A percentile compares a stretch with the other conserved stretches of the same genome.
Conservation (phyloP, 331 rosid genomes). For the Cydonia oblonga region DNA sequence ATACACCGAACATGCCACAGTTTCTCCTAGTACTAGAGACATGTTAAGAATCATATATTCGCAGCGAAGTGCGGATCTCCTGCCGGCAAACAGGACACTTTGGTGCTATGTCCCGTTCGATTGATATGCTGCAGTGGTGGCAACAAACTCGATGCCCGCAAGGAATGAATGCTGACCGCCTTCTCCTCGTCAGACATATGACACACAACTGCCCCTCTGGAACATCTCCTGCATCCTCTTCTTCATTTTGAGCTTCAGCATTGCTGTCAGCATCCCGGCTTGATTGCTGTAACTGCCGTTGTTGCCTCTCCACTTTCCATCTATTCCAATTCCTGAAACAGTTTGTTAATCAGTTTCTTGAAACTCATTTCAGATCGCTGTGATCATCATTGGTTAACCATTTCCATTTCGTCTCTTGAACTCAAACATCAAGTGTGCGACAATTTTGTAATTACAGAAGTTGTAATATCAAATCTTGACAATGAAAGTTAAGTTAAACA, state of each 20-base stretch:
- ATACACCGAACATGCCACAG: conserved; percentile 22
- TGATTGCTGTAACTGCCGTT: conserved; percentile 37
- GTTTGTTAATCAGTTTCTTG: not conserved
- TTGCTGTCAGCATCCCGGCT: conserved; percentile 17
- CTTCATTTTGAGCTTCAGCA: conserved; percentile 15
- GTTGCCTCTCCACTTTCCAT: conserved; percentile 65
- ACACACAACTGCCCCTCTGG: conserved; percentile 74
- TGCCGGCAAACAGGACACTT: conserved; percentile 91
- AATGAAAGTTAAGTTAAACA: not conserved
- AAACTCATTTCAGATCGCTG: not conserved
- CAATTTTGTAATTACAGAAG: too few relatives aligned
- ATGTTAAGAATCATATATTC: conserved; percentile 49
- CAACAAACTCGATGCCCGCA: conserved; percentile 95
- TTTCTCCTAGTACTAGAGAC: conserved; percentile 17
- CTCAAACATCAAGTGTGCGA: not conserved
- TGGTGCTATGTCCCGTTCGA: conserved; percentile 53
- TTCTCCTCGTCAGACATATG: conserved; percentile 77
- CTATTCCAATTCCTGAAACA: conserved; percentile 73
- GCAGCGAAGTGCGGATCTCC: conserved; percentile 56
- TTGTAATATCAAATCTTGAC: not conserved
- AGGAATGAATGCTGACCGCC: conserved; percentile 79
- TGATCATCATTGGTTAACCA: not conserved
- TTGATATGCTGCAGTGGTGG: conserved; percentile 55
- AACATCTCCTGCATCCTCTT: conserved; percentile 55
- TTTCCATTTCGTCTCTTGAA: not conserved